These are phyloP conservation scores for Asterophora lycoperdoides DNA, from an alignment of 768 basidiomycete genomes.

Conservation along the genomic window DNA sequence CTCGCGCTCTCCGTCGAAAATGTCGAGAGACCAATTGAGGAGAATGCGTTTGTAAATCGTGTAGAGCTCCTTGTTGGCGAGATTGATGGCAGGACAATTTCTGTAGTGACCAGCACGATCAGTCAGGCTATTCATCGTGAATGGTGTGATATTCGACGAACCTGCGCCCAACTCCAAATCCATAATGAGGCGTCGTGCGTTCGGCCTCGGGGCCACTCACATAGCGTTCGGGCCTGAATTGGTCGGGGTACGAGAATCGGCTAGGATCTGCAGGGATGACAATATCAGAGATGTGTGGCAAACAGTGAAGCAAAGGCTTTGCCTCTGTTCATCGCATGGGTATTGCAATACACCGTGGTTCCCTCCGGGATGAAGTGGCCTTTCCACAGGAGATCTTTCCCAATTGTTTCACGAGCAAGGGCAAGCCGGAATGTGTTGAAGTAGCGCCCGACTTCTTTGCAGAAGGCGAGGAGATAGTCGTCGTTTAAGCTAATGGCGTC, in stretches of 20 bases:
- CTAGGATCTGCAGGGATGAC: conserved; percentile 1
- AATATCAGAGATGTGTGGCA: no score
- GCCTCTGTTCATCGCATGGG: conserved; percentile 16
- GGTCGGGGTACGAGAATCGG: conserved; percentile 12
- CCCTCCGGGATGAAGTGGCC: conserved; percentile 15
- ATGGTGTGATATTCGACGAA: background rate
- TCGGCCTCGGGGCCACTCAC: conserved; percentile 16
- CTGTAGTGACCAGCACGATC: background rate
- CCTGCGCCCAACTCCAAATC: conserved; percentile 17
- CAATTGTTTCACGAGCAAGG: conserved; percentile 14
- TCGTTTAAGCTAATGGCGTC: conserved; percentile 8
- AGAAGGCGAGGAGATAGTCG: conserved; percentile 14
- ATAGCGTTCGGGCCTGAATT: conserved; percentile 15
- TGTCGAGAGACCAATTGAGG: conserved; percentile 10
- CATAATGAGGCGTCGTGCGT: conserved; percentile 14
- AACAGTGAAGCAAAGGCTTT: no score
- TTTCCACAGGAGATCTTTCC: conserved; percentile 15
- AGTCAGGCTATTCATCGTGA: background rate
- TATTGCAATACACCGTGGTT: conserved; percentile 14
- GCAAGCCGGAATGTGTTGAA: conserved; percentile 16
- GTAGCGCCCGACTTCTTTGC: conserved; percentile 15
- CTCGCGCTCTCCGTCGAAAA: conserved; percentile 13
- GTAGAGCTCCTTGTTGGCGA: conserved; percentile 16
- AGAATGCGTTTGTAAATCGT: conserved; percentile 13
- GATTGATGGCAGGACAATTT: conserved; percentile 14